Evolutionary conservation across 2,329 filamentous ascomycete species (phyloP).

Genomic region (Fusarium sarcochroum): DNA sequence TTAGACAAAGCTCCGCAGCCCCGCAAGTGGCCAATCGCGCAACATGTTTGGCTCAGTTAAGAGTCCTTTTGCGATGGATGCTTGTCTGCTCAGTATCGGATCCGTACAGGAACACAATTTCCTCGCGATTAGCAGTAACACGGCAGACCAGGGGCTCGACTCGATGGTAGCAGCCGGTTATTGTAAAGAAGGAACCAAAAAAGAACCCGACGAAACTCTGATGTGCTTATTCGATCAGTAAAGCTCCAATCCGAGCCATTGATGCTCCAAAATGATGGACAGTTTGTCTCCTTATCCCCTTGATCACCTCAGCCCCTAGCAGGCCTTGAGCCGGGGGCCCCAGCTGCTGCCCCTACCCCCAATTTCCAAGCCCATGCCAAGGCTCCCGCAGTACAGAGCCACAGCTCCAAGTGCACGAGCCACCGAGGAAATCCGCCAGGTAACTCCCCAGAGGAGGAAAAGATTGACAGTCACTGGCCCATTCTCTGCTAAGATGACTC

Average conservation of each 20-base stretch:
- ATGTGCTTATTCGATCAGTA: constrained; percentile 1
- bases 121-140: constrained; percentile 16
- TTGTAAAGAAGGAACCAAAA: neutral
- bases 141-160: constrained; percentile 12
- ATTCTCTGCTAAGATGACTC: constrained; percentile 14
- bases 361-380: constrained; percentile 49
- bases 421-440: constrained; percentile 31
- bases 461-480: constrained; percentile 22
- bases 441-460: constrained; percentile 15
- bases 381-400: constrained; percentile 45
- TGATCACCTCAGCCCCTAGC: constrained; percentile 40
- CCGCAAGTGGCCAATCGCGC: constrained; percentile 32
- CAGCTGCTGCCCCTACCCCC: constrained; percentile 40
- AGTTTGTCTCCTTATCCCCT: constrained; percentile 19
- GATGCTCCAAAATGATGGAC: constrained; percentile 12
- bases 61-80: constrained; percentile 33
- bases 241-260: constrained; percentile 5
- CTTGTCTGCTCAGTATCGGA: constrained; percentile 14
- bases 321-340: constrained; percentile 32
- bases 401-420: constrained; percentile 44
- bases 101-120: constrained; percentile 23
- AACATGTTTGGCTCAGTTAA: constrained; percentile 30
- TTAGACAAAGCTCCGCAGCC: constrained; percentile 38
- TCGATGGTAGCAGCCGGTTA: neutral
- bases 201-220: neutral